Evolutionary conservation across 2,329 filamentous ascomycete genomes (phyloP).

Genomic region (Canariomyces notabilis): DNA sequence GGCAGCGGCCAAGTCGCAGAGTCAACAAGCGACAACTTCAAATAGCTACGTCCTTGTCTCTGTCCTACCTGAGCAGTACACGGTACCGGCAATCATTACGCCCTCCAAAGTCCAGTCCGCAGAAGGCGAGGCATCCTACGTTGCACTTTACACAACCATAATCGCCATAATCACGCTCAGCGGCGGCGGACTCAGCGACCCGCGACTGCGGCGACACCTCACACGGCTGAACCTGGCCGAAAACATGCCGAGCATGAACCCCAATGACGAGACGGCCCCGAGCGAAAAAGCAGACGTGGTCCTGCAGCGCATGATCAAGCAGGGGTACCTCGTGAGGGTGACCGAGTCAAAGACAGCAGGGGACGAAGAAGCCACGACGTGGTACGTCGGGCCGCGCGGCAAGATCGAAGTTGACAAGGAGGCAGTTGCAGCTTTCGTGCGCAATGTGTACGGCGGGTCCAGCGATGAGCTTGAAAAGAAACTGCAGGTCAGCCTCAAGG

Average conservation of each 20-base stretch:
- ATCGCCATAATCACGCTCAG: slow-evolving; percentile 72
- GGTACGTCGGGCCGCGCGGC: slow-evolving; percentile 77
- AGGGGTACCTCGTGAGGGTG: slow-evolving; percentile 76
- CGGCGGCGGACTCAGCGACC: slow-evolving; percentile 68
- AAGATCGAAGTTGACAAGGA: slow-evolving; percentile 78
- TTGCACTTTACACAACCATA: slow-evolving; percentile 73
- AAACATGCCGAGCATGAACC: slow-evolving; percentile 62
- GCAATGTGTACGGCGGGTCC: slow-evolving; percentile 52
- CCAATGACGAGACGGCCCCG: slow-evolving; percentile 19
- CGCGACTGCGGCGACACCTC: slow-evolving; percentile 73
- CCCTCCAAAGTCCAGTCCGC: slow-evolving; percentile 62
- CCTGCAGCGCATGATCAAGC: slow-evolving; percentile 68
- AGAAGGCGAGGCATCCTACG: slow-evolving; percentile 71
- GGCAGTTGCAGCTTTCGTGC: slow-evolving; percentile 66
- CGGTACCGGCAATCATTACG: slow-evolving; percentile 59
- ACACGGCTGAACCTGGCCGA: slow-evolving; percentile 68
- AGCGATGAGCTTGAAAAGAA: slow-evolving; percentile 54
- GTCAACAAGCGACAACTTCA: slow-evolving; percentile 48
- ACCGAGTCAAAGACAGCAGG: slow-evolving; percentile 57
- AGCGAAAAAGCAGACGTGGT: slow-evolving; percentile 63
- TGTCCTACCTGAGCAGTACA: slow-evolving; percentile 63
- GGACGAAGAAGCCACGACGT: slow-evolving; percentile 74
- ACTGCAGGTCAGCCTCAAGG: slow-evolving; percentile 57
- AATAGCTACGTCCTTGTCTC: slow-evolving; percentile 75
- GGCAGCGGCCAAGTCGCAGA: slow-evolving; percentile 42